phyloP scores from a whole-genome alignment of 768 basidiomycete species.

The Nidula microcarpa region DNA sequence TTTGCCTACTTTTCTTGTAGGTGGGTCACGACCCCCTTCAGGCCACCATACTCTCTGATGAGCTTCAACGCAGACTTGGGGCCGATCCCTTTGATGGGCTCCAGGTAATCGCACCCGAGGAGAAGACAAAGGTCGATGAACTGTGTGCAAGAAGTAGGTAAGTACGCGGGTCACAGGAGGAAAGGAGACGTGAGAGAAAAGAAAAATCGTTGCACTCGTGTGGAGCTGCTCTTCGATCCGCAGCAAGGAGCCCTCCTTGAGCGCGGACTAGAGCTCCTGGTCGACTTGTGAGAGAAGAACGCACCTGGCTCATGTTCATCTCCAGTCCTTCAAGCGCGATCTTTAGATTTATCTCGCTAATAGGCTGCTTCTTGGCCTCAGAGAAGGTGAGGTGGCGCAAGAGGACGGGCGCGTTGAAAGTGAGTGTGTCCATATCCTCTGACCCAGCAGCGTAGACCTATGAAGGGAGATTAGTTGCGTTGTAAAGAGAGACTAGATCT shows the following conservation, averaged over 20 bases:
- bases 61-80: slow-evolving; percentile 95
- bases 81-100: slow-evolving; percentile 96
- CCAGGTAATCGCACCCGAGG: slow-evolving; percentile 97
- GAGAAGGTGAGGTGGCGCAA: slow-evolving; percentile 97
- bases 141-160: slow-evolving; percentile 30
- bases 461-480: neutral
- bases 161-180: neutral
- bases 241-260: too few relatives aligned
- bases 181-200: neutral
- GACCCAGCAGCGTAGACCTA: slow-evolving; percentile 97
- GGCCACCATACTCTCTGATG: slow-evolving; percentile 73
- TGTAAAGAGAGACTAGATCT: neutral
- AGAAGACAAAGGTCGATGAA: slow-evolving; percentile 97
- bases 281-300: neutral
- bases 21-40: slow-evolving; percentile 73
- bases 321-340: slow-evolving; percentile 83
- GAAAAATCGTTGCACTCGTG: too few relatives aligned
- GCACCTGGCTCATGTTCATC: slow-evolving; percentile 89
- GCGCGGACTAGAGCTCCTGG: too few relatives aligned
- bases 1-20: slow-evolving; percentile 67
- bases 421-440: slow-evolving; percentile 99
- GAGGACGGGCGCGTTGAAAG: slow-evolving; percentile 88
- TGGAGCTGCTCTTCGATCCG: too few relatives aligned
- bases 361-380: slow-evolving; percentile 96
- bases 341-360: slow-evolving; percentile 84